Conservation (phyloP, 257 asterid genomes). For the Nicotiana noctiflora region DNA sequence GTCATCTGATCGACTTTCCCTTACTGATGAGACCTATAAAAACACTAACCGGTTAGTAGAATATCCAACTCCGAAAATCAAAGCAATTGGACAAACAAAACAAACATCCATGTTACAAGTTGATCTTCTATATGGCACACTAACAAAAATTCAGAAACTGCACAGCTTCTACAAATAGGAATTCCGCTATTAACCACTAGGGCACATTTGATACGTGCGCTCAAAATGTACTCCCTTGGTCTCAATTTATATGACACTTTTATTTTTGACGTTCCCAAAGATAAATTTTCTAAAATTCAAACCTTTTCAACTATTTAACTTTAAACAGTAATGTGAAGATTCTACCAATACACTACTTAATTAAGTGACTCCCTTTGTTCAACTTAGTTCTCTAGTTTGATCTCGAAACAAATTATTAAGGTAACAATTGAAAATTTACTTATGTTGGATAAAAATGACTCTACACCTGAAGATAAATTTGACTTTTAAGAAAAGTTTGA, state of each 20-base stretch:
- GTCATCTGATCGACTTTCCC: constrained; percentile 24
- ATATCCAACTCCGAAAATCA: neutral
- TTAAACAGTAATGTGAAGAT: neutral
- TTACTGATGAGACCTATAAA: constrained; percentile 21
- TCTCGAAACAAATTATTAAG: neutral
- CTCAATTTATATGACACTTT: neutral
- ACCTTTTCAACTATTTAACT: neutral
- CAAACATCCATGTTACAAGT: neutral
- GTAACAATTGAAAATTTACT: neutral
- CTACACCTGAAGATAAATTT: too few relatives aligned
- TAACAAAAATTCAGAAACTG: neutral
- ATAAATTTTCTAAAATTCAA: neutral
- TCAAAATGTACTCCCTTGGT: neutral
- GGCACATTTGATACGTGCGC: neutral
- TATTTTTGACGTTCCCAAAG: neutral
- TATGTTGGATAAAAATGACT: neutral
- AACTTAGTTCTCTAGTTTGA: neutral
- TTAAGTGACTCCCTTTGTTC: neutral
- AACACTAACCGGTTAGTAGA: neutral
- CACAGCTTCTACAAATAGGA: neutral
- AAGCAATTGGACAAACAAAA: neutral
- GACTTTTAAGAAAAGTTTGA: too few relatives aligned
- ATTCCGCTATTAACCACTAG: neutral
- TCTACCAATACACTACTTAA: neutral
- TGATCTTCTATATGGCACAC: neutral